Percentiles rank a stretch among this genome's conserved stretches.
These are phyloP conservation scores for Boletus reticuloceps DNA, from an alignment of 768 basidiomycete species.

Conservation along the genomic window DNA sequence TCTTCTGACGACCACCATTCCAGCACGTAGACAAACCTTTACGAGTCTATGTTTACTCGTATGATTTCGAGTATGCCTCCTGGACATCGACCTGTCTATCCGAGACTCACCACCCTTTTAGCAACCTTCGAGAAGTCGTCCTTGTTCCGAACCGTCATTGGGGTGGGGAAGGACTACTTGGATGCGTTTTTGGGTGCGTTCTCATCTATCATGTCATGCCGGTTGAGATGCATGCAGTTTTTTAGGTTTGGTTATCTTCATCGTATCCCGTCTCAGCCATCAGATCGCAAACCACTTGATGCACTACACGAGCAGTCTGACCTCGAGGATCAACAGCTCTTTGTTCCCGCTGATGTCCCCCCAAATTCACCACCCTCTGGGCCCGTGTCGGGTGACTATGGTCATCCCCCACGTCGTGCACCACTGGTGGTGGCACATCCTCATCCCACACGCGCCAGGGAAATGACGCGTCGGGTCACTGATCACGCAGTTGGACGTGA, in stretches of 20 bases:
- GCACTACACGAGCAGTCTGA: slow-evolving; percentile 52
- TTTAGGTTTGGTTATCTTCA: slow-evolving; percentile 86
- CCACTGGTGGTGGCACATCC: slow-evolving; percentile 27
- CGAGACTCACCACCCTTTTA: slow-evolving; percentile 31
- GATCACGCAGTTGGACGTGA: slow-evolving; percentile 16
- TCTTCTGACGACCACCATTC: slow-evolving; percentile 7
- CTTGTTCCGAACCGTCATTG: slow-evolving; percentile 95
- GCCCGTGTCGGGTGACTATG: slow-evolving; percentile 5
- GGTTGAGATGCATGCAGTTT: slow-evolving; percentile 3
- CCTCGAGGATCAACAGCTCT: slow-evolving; percentile 63
- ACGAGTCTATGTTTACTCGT: slow-evolving; percentile 93
- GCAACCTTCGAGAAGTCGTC: slow-evolving; percentile 89
- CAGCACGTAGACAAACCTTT: slow-evolving; percentile 94
- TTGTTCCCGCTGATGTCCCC: slow-evolving; percentile 66
- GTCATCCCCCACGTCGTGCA: slow-evolving; percentile 7
- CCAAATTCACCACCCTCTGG: background rate
- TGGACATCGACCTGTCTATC: background rate
- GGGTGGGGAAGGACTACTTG: slow-evolving; percentile 94
- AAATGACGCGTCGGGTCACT: slow-evolving; percentile 13
- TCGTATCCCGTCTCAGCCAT: slow-evolving; percentile 80
- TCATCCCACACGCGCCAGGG: slow-evolving; percentile 24
- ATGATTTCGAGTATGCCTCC: slow-evolving; percentile 85
- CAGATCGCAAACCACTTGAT: slow-evolving; percentile 54
- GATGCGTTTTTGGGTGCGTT: slow-evolving; percentile 91
- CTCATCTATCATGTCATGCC: background rate